Base-by-base conservation (phyloP, 805 yeast genomes). In the Diddensiella santjacobensis region DNA sequence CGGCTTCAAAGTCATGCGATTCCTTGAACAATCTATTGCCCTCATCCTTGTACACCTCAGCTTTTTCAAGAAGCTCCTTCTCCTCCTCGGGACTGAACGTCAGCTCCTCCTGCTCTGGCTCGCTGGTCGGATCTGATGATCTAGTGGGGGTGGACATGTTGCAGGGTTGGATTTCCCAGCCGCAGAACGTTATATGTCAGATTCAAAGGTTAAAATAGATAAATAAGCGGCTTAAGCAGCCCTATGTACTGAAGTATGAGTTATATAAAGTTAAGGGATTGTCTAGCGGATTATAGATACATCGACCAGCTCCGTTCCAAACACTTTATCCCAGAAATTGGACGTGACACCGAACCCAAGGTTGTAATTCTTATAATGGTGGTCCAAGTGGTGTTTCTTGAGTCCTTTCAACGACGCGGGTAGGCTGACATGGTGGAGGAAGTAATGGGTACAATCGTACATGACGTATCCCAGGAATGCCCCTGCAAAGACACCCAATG, bases 281-380 rank as follows among this genome's bases (percentile, higher is more conserved):
- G 20, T 13, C 38, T 46, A 51, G n/a, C 41, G 26, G 42, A 40
- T 47, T 39, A 49, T 52, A 38, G 46, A 30, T 31, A 58, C 55
- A 42, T 57, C 71, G 40, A 77, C 74, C 60, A 88, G 72, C 56
- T 81, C 83, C 36, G 98, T 91, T 50, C 85, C 87, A 66, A 93
- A 93, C 8, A 93, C 87, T 22, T 70, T 77, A 67, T 93, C 99
- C 99, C 99, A 93, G 69, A 87, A 87, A 70, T 79, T 81, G 53
- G 89, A 78, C 24, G 98, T 88, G 54, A 93, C 98, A 58, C 99
- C 99, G 59, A 90, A 93, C 1, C 98, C 99, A 58, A 90, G 71
- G 69, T 95, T 96, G 68, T 87, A 93, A 70, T 93, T 91, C 73
- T 91, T 90, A 74, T 93, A 93, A 66, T 93, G 99, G 69, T 93